Conservation (phyloP, 768 basidiomycete genomes). For the Lactarius psammicola region DNA sequence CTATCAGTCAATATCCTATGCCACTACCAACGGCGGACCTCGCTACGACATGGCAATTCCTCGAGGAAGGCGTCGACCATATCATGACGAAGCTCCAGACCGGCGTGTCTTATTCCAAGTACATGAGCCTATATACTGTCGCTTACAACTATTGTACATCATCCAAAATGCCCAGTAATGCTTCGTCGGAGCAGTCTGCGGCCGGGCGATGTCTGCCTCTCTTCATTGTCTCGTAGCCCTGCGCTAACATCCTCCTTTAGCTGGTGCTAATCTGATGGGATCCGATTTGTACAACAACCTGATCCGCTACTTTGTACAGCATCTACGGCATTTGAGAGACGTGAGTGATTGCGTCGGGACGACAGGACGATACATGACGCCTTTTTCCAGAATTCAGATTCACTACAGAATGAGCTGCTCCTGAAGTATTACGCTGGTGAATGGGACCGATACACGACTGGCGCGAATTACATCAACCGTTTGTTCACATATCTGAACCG, state of each 20-base stretch:
- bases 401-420: conserved; percentile 81
- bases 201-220: conserved; percentile 56
- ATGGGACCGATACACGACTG: conserved; percentile 96
- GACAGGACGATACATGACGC: conserved; percentile 9
- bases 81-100: conserved; percentile 91
- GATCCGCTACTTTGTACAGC: conserved; percentile 83
- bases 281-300: conserved; percentile 96
- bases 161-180: conserved; percentile 64
- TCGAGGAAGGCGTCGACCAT: conserved; percentile 86
- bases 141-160: conserved; percentile 98
- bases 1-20: conserved; percentile 40
- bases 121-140: conserved; percentile 86
- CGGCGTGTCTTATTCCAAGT: conserved; percentile 85
- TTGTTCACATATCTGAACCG: conserved; percentile 98
- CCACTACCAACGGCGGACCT: conserved; percentile 68
- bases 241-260: conserved; percentile 37
- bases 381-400: conserved; percentile 64
- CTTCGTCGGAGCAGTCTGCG: conserved; percentile 39
- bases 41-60: conserved; percentile 82
- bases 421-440: conserved; percentile 88
- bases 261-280: conserved; percentile 94
- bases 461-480: conserved; percentile 96
- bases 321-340: conserved; percentile 66
- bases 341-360: conserved; percentile 45
- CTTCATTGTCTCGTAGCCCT: background rate